phyloP scores from a whole-genome alignment of 257 asterid genomes.

The Solanum bulbocastanum region DNA sequence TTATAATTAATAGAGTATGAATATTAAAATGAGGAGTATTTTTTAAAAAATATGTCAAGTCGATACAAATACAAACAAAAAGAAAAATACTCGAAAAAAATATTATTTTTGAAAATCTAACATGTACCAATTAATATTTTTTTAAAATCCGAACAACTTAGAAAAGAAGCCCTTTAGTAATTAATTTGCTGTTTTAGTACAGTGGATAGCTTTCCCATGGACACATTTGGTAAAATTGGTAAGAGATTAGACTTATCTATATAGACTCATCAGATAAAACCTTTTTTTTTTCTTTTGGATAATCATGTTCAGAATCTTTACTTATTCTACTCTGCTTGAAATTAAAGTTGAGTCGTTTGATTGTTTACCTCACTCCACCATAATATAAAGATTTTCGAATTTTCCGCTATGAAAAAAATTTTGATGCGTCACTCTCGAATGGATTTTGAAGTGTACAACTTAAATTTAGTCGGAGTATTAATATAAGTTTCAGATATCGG shows the following conservation, averaged over 20 bases:
- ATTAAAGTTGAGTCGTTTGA: too few relatives aligned
- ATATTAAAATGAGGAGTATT: too few relatives aligned
- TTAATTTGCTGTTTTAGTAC: background rate
- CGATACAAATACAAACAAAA: too few relatives aligned
- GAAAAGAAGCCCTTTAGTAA: background rate
- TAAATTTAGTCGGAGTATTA: too few relatives aligned
- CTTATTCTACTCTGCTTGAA: background rate
- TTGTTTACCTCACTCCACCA: too few relatives aligned
- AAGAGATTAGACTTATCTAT: background rate
- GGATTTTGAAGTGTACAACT: accelerated
- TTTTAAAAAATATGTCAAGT: too few relatives aligned
- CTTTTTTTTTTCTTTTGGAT: background rate
- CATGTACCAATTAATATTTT: too few relatives aligned
- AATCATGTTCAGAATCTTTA: background rate
- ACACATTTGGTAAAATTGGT: background rate
- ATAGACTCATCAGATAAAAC: background rate
- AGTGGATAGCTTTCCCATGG: background rate
- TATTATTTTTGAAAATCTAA: too few relatives aligned
- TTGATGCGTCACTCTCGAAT: accelerated
- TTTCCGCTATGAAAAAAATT: too few relatives aligned
- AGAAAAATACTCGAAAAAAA: too few relatives aligned
- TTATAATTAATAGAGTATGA: too few relatives aligned
- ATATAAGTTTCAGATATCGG: accelerated
- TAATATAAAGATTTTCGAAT: too few relatives aligned
- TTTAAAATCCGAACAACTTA: background rate